Evolutionary conservation across 2,329 filamentous ascomycete genomes (phyloP), one percentile per base, ranked within the genome.

Genomic region (Alternaria arbusti): DNA sequence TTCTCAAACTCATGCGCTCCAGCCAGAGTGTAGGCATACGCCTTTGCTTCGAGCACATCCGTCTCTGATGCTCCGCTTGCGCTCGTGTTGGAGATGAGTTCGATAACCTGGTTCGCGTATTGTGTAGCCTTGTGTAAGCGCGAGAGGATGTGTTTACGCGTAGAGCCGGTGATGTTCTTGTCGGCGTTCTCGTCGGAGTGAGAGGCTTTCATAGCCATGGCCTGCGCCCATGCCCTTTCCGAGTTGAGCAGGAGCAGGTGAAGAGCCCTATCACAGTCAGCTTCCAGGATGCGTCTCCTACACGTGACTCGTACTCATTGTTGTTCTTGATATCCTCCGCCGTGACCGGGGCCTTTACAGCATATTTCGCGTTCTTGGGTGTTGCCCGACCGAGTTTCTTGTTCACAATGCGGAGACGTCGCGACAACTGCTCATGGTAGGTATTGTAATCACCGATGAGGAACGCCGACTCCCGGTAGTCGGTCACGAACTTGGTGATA

Each of bases 181-280:
- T 85, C 82, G 40, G 85, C 84, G 64, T 90, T 89, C 72, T 96
- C 93, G 71, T 91, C 87, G 43, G 92, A 88, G 78, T 96, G 93
- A 20, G 88, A 84, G 5, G 93, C 88, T 81, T 97, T 97, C 86
- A 97, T 93, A 77, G 91, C 89, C 94, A 98, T 96, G 61, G 94
- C 95, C 80, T 97, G 91, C 40, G 96, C 95, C 93, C 94, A 98
- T 55, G 94, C 93, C 68, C 96, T 88, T 83, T 99, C 96, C 64
- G 94, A 90, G 43, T 89, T 92, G 74, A 97, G 88, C 60, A 99
- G 86, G 30, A 95, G 85, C n/a, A 97, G 85, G 30, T 74, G 72
- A 20, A 76, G 73, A 50, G 71, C 74, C 62, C 74, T 75, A 55
- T 13, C 9, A 11, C 11, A 43, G 56, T 71, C 51, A 69, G 62